Evolutionary conservation across 1,139 yeast species (phyloP), one percentile per base, ranked within the genome.

Genomic region (Hyphopichia fennica): DNA sequence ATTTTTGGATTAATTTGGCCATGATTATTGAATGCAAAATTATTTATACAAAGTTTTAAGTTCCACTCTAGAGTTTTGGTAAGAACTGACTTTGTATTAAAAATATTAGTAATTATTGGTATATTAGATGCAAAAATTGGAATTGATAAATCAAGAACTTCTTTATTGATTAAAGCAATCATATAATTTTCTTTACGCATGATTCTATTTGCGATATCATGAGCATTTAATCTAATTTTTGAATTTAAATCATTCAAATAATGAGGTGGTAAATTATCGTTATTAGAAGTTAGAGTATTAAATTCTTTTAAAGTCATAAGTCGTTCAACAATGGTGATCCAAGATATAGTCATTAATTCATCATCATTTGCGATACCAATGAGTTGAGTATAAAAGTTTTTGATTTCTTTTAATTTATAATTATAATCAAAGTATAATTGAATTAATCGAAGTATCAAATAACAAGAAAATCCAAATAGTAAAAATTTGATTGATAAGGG

Each of bases 1-100:
- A 91, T 81, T 8, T 74, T 70, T 8, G 82, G 82, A 45, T 91
- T 81, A n/a, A 95, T 68, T 52, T 89, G 96, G 0, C 98, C 98
- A 37, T 84, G 79, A 32, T 79, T 80, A 56, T 87, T 88, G 65
- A 91, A 95, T 0, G 87, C 83, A 61, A 82, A 91, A 47, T 95
- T 96, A 61, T 88, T 79, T 23, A 95, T 81, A 58, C 98, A 93
- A 23, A 93, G 68, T 52, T 88, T 87, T 46, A 93, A 70, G 59
- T 91, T 91, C 98, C 98, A 95, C 56, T 93, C 99, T 50, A 95
- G 66, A 1, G 96, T 89, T 50, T 86, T 83, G 0, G 99, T 91
- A 36, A 93, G 65, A 30, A 85, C 77, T 13, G 69, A 57, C 29
- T 63, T 60, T 43, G 53, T 57, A 29, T 62, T 52, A 31, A 66